phyloP scores from a whole-genome alignment of 164 flowering plant genomes.

The Stephania yunnanensis region DNA sequence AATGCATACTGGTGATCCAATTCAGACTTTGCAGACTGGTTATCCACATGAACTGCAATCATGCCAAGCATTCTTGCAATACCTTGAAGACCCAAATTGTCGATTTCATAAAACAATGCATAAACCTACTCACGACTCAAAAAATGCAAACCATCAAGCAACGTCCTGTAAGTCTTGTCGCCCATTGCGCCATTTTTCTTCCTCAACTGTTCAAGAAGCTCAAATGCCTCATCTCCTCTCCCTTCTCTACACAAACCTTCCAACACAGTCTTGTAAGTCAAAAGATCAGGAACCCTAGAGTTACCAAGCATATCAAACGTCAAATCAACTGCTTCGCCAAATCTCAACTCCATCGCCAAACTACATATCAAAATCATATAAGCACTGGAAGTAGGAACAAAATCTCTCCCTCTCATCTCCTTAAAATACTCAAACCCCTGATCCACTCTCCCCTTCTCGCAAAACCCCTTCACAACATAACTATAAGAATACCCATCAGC shows the following conservation, averaged over 20 bases:
- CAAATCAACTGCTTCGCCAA: constrained; percentile 52
- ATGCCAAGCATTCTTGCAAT: background rate
- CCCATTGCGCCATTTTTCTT: constrained; percentile 52
- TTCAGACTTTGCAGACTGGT: background rate
- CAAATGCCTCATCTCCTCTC: constrained; percentile 54
- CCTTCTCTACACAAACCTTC: constrained; percentile 76
- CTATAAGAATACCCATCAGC: constrained; percentile 60
- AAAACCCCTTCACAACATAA: constrained; percentile 60
- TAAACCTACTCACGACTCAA: constrained; percentile 11
- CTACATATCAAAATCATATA: constrained; percentile 71
- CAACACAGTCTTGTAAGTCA: constrained; percentile 74
- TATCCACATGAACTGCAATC: background rate
- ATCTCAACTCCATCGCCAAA: constrained; percentile 58
- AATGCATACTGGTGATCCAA: background rate
- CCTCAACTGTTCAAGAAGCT: constrained; percentile 57
- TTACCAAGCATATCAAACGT: constrained; percentile 60
- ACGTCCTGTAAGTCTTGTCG: constrained; percentile 15
- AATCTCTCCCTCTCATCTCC: constrained; percentile 66
- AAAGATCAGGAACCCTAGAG: constrained; percentile 56
- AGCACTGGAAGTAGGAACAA: constrained; percentile 49
- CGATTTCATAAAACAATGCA: background rate
- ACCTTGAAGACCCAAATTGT: background rate
- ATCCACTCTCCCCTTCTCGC: constrained; percentile 69
- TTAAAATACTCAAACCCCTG: constrained; percentile 52
- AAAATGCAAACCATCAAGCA: constrained; percentile 24